These are phyloP conservation scores for Delitschia confertaspora DNA, from an alignment of 495 filamentous ascomycete species.

Conservation along the genomic window DNA sequence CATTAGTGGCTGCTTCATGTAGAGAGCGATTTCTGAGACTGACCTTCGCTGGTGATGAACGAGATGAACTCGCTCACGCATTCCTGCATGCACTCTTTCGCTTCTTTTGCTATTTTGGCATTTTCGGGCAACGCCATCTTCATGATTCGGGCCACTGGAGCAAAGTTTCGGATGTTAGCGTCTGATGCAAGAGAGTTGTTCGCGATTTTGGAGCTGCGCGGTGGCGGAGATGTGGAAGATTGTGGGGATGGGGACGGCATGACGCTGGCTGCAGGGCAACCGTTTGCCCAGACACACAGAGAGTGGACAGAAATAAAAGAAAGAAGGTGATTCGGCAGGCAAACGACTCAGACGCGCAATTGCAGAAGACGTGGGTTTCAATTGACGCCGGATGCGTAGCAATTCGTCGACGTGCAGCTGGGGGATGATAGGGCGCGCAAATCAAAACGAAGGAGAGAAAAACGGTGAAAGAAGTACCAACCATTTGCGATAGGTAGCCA, in stretches of 20 bases:
- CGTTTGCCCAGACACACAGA: conserved; percentile 28
- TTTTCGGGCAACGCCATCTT: conserved; percentile 94
- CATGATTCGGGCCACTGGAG: conserved; percentile 97
- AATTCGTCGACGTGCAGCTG: conserved; percentile 36
- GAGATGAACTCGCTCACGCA: conserved; percentile 99
- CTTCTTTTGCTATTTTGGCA: conserved; percentile 98
- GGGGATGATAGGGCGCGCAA: conserved; percentile 50
- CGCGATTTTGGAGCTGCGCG: conserved; percentile 3
- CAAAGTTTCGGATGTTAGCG: conserved; percentile 85
- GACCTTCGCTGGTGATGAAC: conserved; percentile 98
- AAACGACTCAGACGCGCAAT: conserved; percentile 35
- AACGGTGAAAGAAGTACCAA: conserved; percentile 50
- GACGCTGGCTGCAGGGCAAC: conserved; percentile 26
- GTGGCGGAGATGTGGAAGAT: conserved; percentile 36
- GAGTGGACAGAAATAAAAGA: conserved; percentile 8
- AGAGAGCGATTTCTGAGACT: conserved; percentile 20
- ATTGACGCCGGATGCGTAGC: conserved; percentile 43
- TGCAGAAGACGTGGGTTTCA: conserved; percentile 38
- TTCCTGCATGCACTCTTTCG: conserved; percentile 99
- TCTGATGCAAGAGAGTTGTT: conserved; percentile 42
- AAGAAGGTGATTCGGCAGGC: conserved; percentile 34
- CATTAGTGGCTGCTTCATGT: conserved; percentile 7
- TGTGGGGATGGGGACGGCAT: conserved; percentile 38
- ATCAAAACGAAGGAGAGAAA: conserved; percentile 35
- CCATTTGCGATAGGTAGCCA: conserved; percentile 99